phyloP scores from a whole-genome alignment of 2,329 filamentous ascomycete genomes.

The Colletotrichum gloeosporioides region DNA sequence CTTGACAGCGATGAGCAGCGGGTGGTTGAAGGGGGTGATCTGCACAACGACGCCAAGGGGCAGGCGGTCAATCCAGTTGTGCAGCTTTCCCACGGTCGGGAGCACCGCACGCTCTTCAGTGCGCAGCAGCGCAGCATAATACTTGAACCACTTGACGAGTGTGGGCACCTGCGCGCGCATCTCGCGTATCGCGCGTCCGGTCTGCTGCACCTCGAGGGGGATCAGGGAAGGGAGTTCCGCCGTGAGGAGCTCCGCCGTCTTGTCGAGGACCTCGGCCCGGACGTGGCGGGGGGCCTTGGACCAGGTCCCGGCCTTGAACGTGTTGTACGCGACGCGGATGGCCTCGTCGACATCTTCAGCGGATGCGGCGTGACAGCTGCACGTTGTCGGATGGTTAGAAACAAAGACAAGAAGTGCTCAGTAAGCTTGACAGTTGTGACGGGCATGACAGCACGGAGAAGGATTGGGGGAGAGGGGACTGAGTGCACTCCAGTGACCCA shows the following conservation, averaged over 20 bases:
- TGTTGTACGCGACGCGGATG: constrained; percentile 45
- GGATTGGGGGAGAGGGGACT: background rate
- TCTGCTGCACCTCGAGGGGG: constrained; percentile 69
- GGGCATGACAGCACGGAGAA: background rate
- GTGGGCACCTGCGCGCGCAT: constrained; percentile 73
- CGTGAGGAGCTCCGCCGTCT: constrained; percentile 59
- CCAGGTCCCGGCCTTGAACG: constrained; percentile 60
- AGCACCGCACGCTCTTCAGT: constrained; percentile 71
- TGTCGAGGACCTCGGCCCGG: constrained; percentile 68
- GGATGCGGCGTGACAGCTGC: constrained; percentile 54
- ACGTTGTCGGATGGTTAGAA: background rate
- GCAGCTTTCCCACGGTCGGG: constrained; percentile 66
- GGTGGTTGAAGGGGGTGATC: constrained; percentile 65
- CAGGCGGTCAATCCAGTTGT: constrained; percentile 60
- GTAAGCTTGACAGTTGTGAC: background rate
- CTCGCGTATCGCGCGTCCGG: constrained; percentile 71
- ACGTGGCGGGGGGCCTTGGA: constrained; percentile 59
- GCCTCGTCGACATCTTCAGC: constrained; percentile 45
- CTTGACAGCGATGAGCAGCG: constrained; percentile 62
- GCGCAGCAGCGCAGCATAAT: constrained; percentile 72
- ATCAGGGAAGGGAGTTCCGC: constrained; percentile 61
- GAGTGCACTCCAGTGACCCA: background rate
- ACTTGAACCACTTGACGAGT: constrained; percentile 73
- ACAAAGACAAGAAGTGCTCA: background rate
- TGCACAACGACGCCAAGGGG: constrained; percentile 63